These are phyloP conservation scores for Lodderomyces parapsilosis DNA, from an alignment of 1,139 yeast genomes.

Conservation along the genomic window DNA sequence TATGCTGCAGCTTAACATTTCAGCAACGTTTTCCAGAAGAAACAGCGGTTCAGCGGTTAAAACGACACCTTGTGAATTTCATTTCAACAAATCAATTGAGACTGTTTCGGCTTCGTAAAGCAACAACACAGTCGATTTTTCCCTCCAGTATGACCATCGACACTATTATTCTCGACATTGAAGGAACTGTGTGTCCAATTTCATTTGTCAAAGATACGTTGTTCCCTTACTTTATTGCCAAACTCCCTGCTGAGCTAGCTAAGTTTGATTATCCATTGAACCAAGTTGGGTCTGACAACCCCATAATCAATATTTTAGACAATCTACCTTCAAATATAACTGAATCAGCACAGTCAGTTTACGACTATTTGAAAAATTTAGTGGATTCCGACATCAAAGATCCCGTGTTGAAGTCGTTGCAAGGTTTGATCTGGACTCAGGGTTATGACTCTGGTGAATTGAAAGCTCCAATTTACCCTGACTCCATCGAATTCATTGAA, in stretches of 20 bases:
- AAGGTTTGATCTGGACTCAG: constrained; percentile 78
- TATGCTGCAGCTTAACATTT: too few relatives aligned
- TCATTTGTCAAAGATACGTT: constrained; percentile 77
- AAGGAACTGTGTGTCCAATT: constrained; percentile 91
- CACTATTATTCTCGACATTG: constrained; percentile 65
- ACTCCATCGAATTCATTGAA: constrained; percentile 62
- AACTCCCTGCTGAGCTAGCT: constrained; percentile 24
- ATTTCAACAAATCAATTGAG: too few relatives aligned
- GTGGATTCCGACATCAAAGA: constrained; percentile 75
- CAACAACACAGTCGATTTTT: not conserved
- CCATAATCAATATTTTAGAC: constrained; percentile 30
- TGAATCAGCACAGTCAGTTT: constrained; percentile 25
- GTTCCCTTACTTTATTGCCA: constrained; percentile 49
- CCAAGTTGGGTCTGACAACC: constrained; percentile 7
- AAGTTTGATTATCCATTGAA: constrained; percentile 9
- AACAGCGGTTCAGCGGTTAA: too few relatives aligned
- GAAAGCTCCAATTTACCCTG: constrained; percentile 73
- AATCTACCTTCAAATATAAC: constrained; percentile 44
- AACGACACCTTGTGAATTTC: too few relatives aligned
- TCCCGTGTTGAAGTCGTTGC: constrained; percentile 71
- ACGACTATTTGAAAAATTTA: constrained; percentile 50
- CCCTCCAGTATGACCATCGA: constrained; percentile 10
- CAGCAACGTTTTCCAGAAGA: too few relatives aligned
- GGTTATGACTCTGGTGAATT: constrained; percentile 78
- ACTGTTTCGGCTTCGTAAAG: too few relatives aligned